These are phyloP conservation scores for Vinca minor DNA, from an alignment of 257 asterid genomes.

Conservation along the genomic window DNA sequence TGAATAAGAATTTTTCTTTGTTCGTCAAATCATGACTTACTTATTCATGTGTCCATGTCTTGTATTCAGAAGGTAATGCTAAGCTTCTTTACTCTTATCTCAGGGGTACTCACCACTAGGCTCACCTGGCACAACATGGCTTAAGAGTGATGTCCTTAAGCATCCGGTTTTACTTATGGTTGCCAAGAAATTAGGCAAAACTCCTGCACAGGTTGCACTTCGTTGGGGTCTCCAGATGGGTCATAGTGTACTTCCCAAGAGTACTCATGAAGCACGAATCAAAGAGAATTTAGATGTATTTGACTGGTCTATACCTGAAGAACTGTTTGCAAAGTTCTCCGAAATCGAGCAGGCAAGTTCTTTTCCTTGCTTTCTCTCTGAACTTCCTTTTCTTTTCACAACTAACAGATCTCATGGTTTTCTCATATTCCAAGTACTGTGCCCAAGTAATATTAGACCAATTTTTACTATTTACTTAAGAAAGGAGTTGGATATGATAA, in stretches of 20 bases:
- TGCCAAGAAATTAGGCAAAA: constrained; percentile 39
- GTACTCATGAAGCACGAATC: constrained; percentile 30
- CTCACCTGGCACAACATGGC: constrained; percentile 69
- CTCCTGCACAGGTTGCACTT: constrained; percentile 41
- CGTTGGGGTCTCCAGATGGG: constrained; percentile 48
- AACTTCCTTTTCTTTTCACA: neutral
- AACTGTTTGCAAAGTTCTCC: constrained; percentile 30
- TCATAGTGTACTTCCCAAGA: constrained; percentile 42
- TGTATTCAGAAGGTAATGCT: too few relatives aligned
- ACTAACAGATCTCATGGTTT: neutral
- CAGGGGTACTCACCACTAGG: constrained; percentile 87
- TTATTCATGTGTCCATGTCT: neutral
- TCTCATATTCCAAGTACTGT: neutral
- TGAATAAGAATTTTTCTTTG: neutral
- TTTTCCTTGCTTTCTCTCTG: constrained; percentile 3
- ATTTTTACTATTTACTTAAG: neutral
- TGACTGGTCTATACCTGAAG: constrained; percentile 44
- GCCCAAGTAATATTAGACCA: neutral
- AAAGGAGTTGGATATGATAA: neutral
- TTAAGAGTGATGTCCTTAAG: constrained; percentile 53
- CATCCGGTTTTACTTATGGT: constrained; percentile 41
- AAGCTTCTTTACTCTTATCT: neutral
- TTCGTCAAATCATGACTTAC: neutral
- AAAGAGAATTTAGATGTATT: constrained; percentile 29
- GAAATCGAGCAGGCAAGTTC: constrained; percentile 37